A percentile compares a stretch with the other conserved stretches of the same genome.
phyloP scores from a whole-genome alignment of 2,329 filamentous ascomycete genomes.

The Xylariaceae sp. region DNA sequence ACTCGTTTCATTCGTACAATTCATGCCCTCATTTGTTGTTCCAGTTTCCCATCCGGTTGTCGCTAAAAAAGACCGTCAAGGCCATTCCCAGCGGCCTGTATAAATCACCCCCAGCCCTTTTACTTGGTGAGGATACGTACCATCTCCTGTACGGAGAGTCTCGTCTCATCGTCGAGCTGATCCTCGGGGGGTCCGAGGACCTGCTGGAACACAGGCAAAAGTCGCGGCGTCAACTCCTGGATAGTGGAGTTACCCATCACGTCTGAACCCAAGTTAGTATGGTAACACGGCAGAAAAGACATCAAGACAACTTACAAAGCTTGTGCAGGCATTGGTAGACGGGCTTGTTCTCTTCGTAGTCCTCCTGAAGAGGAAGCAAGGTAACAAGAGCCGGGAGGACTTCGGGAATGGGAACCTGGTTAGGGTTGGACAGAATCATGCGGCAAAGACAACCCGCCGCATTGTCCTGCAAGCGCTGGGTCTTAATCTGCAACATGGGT shows the following conservation, averaged over 20 bases:
- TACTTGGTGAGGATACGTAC: slow-evolving; percentile 38
- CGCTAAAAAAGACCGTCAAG: neutral
- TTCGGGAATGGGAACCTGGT: slow-evolving; percentile 71
- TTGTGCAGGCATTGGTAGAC: slow-evolving; percentile 86
- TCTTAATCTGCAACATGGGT: slow-evolving; percentile 69
- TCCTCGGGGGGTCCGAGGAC: slow-evolving; percentile 67
- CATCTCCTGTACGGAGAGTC: slow-evolving; percentile 59
- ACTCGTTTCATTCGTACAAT: slow-evolving; percentile 29
- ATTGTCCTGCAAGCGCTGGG: slow-evolving; percentile 84
- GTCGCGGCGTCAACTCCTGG: slow-evolving; percentile 61
- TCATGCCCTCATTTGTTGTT: slow-evolving; percentile 25
- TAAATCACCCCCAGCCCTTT: neutral
- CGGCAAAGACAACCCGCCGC: slow-evolving; percentile 85
- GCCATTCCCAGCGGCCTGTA: neutral
- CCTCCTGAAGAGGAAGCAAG: slow-evolving; percentile 81
- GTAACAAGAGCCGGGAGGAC: slow-evolving; percentile 76
- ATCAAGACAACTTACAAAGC: slow-evolving; percentile 58
- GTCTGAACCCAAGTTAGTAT: slow-evolving; percentile 41
- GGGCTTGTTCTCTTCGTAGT: slow-evolving; percentile 94
- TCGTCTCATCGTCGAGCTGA: slow-evolving; percentile 68
- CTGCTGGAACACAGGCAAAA: slow-evolving; percentile 67
- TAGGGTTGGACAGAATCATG: slow-evolving; percentile 87
- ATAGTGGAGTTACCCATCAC: slow-evolving; percentile 64
- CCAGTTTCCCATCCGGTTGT: slow-evolving; percentile 6
- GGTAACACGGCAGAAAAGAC: neutral